Conservation (phyloP, 148 eudicot species). For the Oxyria digyna region DNA sequence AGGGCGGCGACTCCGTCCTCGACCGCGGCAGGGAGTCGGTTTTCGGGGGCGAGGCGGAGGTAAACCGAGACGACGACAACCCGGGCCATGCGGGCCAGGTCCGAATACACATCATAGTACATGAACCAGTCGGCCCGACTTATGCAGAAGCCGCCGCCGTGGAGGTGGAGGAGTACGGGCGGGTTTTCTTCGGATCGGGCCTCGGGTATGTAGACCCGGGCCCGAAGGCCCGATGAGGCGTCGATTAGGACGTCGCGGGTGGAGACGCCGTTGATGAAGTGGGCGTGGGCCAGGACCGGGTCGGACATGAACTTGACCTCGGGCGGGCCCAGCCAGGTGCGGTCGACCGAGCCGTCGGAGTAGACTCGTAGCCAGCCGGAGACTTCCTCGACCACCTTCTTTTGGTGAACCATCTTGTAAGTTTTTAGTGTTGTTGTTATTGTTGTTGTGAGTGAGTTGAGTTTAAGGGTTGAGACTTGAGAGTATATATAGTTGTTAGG, state of each 20-base stretch:
- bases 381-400: conserved; percentile 42
- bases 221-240: conserved; percentile 16
- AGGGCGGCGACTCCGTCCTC: conserved; percentile 52
- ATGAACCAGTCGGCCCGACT: conserved; percentile 60
- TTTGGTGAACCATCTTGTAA: conserved; percentile 14
- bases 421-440: neutral
- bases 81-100: conserved; percentile 27
- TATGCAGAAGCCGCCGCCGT: conserved; percentile 82
- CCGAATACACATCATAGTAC: conserved; percentile 54
- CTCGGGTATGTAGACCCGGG: conserved; percentile 57
- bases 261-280: conserved; percentile 51
- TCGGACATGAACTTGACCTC: conserved; percentile 61
- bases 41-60: conserved; percentile 56
- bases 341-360: conserved; percentile 73
- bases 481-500: neutral
- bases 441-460: neutral
- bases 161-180: conserved; percentile 62
- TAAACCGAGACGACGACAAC: conserved; percentile 48
- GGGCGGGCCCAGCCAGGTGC: conserved; percentile 61
- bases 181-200: conserved; percentile 22
- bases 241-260: conserved; percentile 27
- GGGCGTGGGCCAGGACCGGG: conserved; percentile 39
- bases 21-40: conserved; percentile 64
- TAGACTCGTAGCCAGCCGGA: conserved; percentile 75
- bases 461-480: neutral